These are phyloP conservation scores for barley (Hordeum vulgare) DNA, from an alignment of 176 grass and related monocot species.

Conservation along the genomic window MorexV3_pseudomolecules_assembly NC_058519.1:324935977-324936476, in stretches of 20 bases:
- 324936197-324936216: conserved; percentile 15
- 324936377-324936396: background rate
- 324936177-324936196: conserved; percentile 65
- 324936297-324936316: background rate
- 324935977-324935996: background rate
- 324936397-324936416: conserved; percentile 40
- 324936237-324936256: background rate
- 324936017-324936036: background rate
- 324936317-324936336: background rate
- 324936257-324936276: conserved; percentile 36
- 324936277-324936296: background rate
- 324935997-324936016: background rate
- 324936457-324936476: background rate
- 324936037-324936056: background rate
- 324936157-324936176: conserved; percentile 61
- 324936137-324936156: conserved; percentile 79
- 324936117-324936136: conserved; percentile 61
- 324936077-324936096: background rate
- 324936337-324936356: background rate
- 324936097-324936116: background rate
- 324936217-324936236: background rate
- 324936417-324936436: conserved; percentile 63
- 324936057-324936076: background rate
- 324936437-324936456: conserved; percentile 45
- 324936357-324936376: background rate